Base-by-base conservation (phyloP, 768 basidiomycete genomes). In the Kwoniella pini region DNA sequence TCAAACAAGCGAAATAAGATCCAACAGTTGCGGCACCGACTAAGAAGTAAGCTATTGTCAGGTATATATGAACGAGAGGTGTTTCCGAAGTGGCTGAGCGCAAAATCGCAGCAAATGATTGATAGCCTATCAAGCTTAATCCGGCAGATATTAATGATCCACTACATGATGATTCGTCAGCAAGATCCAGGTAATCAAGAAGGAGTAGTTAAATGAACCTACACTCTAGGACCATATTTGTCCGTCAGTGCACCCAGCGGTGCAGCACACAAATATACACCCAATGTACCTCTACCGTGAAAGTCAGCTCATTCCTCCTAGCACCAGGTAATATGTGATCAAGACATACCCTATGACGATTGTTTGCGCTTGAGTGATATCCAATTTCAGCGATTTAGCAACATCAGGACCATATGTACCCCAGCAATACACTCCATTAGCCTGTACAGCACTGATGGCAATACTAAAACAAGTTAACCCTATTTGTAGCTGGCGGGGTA, bases 351-450 rank as follows among this genome's bases (percentile, higher is more conserved):
- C 71, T 5, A 77, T 59, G n/a, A 74, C 77, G 27, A 78, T 74
- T 1, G 73, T 75, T 62, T 76, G 74, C 1, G 70, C 65, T 54
- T 78, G 60, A 3, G 72, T 51, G 1, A 64, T 68, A 21, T 58
- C 62, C 57, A 78, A 55, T n/a, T 69, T 72, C 42, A 78, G 39
- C 50, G 30, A 49, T 31, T 61, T 63, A 12, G 64, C 65, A n/a
- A 78, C 71, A 1, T 75, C 73, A 2, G 75, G 75, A 0, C 77
- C 77, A 66, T 78, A 78, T 1, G 74, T 74, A 19, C 75, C 75
- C 77, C 77, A 78, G 31, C 71, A 75, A 62, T 78, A 78, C 4
- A 76, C 75, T n/a, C 77, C 77, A 54, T 78, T 76, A 9, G 77
- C 75, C 43, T 74, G 74, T 6, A 76, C 24, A n/a, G 74, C 65